Evolutionary conservation across 306 rosid species (phyloP), one percentile per base, ranked within the genome.

Genomic region (Quercus mongolica): DNA sequence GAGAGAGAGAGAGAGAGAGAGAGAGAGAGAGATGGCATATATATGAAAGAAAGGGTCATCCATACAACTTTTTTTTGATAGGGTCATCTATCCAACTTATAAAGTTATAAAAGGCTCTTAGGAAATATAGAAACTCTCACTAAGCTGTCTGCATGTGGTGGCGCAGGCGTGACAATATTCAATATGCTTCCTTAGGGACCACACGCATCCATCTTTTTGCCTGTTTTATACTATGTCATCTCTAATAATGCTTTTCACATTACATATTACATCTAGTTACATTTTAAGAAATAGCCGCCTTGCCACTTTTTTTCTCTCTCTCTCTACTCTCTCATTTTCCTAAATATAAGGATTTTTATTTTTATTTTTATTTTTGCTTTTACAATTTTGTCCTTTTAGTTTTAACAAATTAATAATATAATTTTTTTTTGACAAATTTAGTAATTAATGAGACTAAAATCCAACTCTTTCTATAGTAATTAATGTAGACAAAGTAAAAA

Each of bases 91-190:
- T 79, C 85, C 46, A 41, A 41, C 11, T 41, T 41, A 41, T 76
- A 74, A 83, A 49, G 69, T 56, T 79, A 56, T 74, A 65, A 78
- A 83, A 81, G 55, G 62, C 59, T 73, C 10, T 23, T 57, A 25
- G 70, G 83, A 80, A 71, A 80, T 76, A 77, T 86, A 63, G 88
- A 87, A 87, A 83, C 78, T 74, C 87, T 83, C 87, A 73, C 81
- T 75, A 56, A 25, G 52, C 85, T 81, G 88, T 84, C 82, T 88
- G 86, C 92, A 90, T 90, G 90, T 88, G 96, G 90, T 81, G 83
- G 90, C 81, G 87, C 88, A 89, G 83, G 96, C 85, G 90, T 87
- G 89, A 91, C 82, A 79, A 58, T 86, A 88, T 87, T 89, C 77
- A 87, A 85, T 85, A 85, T 64, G 9, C 76, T 28, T 28, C 6